Base-by-base conservation (phyloP, 2,329 filamentous ascomycete genomes). In the Fusarium sp. region DNA sequence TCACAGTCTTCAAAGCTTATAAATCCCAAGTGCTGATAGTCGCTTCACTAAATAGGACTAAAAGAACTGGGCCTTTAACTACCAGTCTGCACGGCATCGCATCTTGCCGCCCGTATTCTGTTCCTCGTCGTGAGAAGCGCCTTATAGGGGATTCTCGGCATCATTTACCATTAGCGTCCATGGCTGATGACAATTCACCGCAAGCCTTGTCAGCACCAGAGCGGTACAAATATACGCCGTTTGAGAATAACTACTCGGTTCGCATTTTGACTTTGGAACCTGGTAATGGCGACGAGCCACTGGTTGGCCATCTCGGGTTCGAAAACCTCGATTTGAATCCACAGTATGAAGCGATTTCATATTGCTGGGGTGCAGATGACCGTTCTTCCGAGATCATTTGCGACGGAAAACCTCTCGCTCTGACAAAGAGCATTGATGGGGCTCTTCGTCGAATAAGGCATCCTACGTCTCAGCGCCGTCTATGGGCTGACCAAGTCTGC, bases 401-500 rank as follows among this genome's bases (percentile, higher is more conserved):
- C 38, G 65, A 75, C 44, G 75, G 68, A 7, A 57, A 55, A 30
- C 37, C 63, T 8, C 66, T 80, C 10, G 55, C 73, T 20, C 58
- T 79, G 12, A 79, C 77, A 13, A 62, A 58, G 56, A 78, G 75
- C 58, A 72, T 79, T 30, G 63, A 74, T 23, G 76, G 73, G 37
- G 78, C 77, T 23, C 69, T 80, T 26, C 59, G 51, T 16, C 73
- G 77, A 4, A 54, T 79, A 59, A 70, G 78, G 45, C 67, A 70
- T 38, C 42, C 70, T 18, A 70, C 70, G 13, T 28, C 34, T 23
- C 64, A 67, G 31, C 73, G 77, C 4, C 66, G 78, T 31, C 69
- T 81, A 8, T 81, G 80, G 80, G 76, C 80, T 4, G 80, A 81
- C 37, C 79, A 81, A 67, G 70, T 81, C 41, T 82, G 80, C 66